Base-by-base conservation (phyloP, 306 rosid genomes). In the Elaeagnus macrophylla region DNA sequence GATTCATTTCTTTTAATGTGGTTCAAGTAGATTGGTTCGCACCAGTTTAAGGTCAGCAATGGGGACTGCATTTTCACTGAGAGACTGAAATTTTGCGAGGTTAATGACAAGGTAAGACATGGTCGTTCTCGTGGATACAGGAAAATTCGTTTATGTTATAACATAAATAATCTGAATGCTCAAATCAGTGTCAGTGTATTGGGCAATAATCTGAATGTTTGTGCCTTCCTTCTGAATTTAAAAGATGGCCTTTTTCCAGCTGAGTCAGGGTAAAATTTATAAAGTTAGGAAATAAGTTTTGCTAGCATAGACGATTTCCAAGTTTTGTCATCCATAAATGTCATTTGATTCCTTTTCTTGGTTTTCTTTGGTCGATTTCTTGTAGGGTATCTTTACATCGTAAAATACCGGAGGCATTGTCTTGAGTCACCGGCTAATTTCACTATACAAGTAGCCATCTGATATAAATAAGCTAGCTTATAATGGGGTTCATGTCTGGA, bases 11-110 rank as follows among this genome's bases (percentile, higher is more conserved):
- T 37, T 7, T 48, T 35, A 25, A 8, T 18, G 1, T 42, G 53
- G 54, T 51, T 55, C 36, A 53, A 37, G 56, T 64, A 87, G 96
- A 67, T 91, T 71, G 99, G 99, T 45, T 91, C 95, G 11, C 96
- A 91, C 65, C 89, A 87, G 77, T 87, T 87, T 73, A 87, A 91
- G 78, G 88, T 84, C 48, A 82, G 96, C 79, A 93, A 87, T 14
- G 64, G 94, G 62, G 94, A 93, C 67, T 65, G 81, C 77, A 73
- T 87, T 80, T 87, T 84, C 78, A 77, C 95, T 0, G 99, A 93
- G 49, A 84, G 87, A 48, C 68, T 84, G 80, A 93, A 93, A 43
- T 84, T 87, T 60, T 84, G 95, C 12, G 94, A 93, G 42, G 95
- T 93, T 37, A 93, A 93, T 72, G 95, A 93, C 50, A 84, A 79